Evolutionary conservation across 2,329 filamentous ascomycete genomes (phyloP), one percentile per base, ranked within the genome.

Genomic region (Pyrenophora tritici-repentis): DNA sequence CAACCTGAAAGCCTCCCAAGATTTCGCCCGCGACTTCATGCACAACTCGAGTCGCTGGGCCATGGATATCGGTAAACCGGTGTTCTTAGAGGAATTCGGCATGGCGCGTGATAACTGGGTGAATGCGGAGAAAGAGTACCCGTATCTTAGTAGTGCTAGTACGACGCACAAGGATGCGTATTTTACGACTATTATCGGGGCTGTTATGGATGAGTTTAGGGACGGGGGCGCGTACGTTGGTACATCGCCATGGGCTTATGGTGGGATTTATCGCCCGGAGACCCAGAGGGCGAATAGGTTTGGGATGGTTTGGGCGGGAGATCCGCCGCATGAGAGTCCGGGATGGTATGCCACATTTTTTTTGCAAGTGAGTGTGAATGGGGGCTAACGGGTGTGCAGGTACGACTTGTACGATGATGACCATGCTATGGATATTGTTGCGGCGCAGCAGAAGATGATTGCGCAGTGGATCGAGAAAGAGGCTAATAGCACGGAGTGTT

Each of bases 91-190:
- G 42, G 73, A 75, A 36, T 75, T 75, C 36, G 73, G 73, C 8
- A 74, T 75, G 71, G 72, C 73, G 2, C 57, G 73, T 10, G 67
- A 75, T 47, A 75, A 75, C 29, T 75, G 73, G 73, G 62, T 71
- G 59, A 74, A 75, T 45, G 56, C 55, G 32, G 58, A 62, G 3
- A 68, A 67, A 18, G 70, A 73, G 36, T 75, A 75, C 49, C 62
- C 65, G 2, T 75, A 75, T 36, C 52, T 74, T 9, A 71, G 67
- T 36, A 65, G 58, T 18, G 72, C 73, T 1, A 56, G 55, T 0
- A 75, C 72, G 2, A 64, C 63, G 10, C 66, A 75, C 50, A 75
- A 73, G 50, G 72, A 75, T 43, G 61, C 64, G 2, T 75, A 75
- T 42, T 75, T 75, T 38, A 53, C 58, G 54, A 71, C 67, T 0